phyloP scores from a whole-genome alignment of 148 eudicot species.

The Amaranthus cruentus region DNA sequence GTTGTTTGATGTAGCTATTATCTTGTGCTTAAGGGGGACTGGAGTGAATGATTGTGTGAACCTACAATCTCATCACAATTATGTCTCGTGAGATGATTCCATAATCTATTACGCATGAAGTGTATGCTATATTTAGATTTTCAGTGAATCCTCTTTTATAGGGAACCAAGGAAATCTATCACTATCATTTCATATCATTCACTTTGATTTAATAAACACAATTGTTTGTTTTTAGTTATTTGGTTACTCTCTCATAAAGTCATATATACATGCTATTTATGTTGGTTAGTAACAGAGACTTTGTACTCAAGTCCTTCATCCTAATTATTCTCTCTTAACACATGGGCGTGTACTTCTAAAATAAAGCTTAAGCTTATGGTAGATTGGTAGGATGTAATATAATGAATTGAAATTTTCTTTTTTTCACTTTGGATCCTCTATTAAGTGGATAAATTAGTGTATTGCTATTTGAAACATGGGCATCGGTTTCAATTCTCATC shows the following conservation, averaged over 20 bases:
- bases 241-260: not conserved
- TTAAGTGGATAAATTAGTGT: too few species aligned
- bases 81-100: not conserved
- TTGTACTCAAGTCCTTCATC: not conserved
- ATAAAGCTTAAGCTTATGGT: not conserved
- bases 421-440: not conserved
- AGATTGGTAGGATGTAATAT: not conserved
- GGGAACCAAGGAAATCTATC: not conserved
- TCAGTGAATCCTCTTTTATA: not conserved
- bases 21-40: not conserved
- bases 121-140: not conserved
- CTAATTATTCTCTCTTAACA: not conserved
- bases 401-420: not conserved
- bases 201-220: not conserved
- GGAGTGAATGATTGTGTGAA: not conserved
- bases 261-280: not conserved
- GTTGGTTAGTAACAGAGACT: not conserved
- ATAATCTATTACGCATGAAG: not conserved
- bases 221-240: not conserved
- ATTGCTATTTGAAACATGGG: too few species aligned
- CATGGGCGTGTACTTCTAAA: not conserved
- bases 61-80: not conserved
- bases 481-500: too few species aligned
- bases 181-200: not conserved
- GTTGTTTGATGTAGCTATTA: not conserved